Base-by-base conservation (phyloP, 2,329 filamentous ascomycete species). In the Penicillium italicum region DNA sequence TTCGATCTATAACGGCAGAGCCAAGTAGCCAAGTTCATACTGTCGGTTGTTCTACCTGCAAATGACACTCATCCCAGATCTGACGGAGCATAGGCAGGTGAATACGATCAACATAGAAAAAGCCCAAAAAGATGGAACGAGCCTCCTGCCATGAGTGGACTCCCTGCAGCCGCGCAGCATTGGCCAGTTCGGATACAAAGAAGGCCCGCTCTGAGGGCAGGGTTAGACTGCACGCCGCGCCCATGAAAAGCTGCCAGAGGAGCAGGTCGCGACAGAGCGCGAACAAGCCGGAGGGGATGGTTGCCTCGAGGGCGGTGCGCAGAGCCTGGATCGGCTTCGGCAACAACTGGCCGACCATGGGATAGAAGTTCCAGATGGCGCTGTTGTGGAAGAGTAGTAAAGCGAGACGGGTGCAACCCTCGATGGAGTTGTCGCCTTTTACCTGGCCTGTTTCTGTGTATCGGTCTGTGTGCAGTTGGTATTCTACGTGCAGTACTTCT, bases 291-390 rank as follows among this genome's bases (percentile, higher is more conserved):
- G 68, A 55, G 10, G 63, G 59, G 37, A 74, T 70, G 7, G 71
- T 72, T 12, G 56, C 61, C 51, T 69, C 69, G 3, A 75, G 63
- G 4, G 72, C 69, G 7, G 59, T 50, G 36, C 70, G 70, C 12
- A 75, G 65, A 4, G 65, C 67, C 24, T 66, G 57, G 24, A 75
- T 67, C 1, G 72, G 72, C 47, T 69, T 67, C 10, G 69, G 67
- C 18, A 75, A 69, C 0, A 75, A 61, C 1, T 70, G 70, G 2
- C 59, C 72, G 18, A 73, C 59, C 44, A 65, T 60, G 1, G 72
- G 72, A 56, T 74, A 74, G 52, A 74, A 74, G 46, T 65, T 67
- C 72, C 72, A 75, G 55, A 74, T 73, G 22, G 66, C 61, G 38
- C 64, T 72, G 62, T 74, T 74, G 63, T 75, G 72, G 66, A 72